phyloP scores from a whole-genome alignment of 257 asterid genomes.

The Petunia secreta region DNA sequence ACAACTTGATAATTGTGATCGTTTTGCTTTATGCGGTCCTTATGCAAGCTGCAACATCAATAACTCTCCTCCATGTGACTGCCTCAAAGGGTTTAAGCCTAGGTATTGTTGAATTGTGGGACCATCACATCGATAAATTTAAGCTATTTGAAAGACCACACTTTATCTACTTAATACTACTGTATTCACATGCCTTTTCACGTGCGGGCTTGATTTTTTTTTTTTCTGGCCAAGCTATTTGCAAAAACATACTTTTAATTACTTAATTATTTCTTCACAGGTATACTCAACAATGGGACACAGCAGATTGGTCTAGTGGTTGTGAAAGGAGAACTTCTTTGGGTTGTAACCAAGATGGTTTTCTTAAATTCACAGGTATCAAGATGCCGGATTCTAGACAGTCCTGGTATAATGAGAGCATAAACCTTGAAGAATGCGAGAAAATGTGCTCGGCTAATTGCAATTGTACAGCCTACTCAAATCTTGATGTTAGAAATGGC shows the following conservation, averaged over 20 bases:
- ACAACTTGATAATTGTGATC: constrained; percentile 13
- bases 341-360: constrained; percentile 23
- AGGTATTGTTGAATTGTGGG: constrained; percentile 21
- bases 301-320: constrained; percentile 32
- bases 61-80: constrained; percentile 25
- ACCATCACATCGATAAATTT: not conserved
- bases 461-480: constrained; percentile 47
- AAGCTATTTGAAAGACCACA: not conserved
- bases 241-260: not conserved
- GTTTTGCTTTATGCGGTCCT: constrained; percentile 18
- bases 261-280: not conserved
- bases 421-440: constrained; percentile 43
- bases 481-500: constrained; percentile 31
- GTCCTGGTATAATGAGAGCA: constrained; percentile 32
- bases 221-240: not conserved
- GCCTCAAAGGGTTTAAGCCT: constrained; percentile 17
- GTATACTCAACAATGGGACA: constrained; percentile 21
- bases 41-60: constrained; percentile 23
- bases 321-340: constrained; percentile 23
- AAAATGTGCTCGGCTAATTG: constrained; percentile 44
- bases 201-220: not conserved
- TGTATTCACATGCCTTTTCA: not conserved
- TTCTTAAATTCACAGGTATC: constrained; percentile 7
- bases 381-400: constrained; percentile 33
- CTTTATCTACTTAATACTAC: not conserved